phyloP scores from a whole-genome alignment of 129 eudicot species.

The Helichrysum umbraculigerum region DNA sequence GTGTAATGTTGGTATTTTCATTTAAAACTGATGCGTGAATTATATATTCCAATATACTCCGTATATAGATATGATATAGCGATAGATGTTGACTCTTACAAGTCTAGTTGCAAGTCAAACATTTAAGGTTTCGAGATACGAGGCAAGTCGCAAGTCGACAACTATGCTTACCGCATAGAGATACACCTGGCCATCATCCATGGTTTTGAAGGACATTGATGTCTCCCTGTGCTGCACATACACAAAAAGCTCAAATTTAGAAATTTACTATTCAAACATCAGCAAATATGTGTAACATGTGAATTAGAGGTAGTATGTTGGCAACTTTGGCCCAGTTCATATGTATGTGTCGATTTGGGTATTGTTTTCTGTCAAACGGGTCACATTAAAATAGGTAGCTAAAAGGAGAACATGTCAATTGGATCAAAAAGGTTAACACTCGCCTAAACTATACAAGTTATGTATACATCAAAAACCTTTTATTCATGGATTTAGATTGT shows the following conservation, averaged over 20 bases:
- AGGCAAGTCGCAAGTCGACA: not conserved
- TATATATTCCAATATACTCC: too few relatives aligned
- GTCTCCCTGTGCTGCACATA: constrained; percentile 93
- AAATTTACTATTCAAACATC: not conserved
- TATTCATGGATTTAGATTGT: not conserved
- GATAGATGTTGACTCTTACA: not conserved
- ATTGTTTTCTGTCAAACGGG: not conserved
- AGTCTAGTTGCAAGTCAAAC: not conserved
- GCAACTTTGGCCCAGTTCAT: not conserved
- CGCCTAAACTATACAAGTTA: not conserved
- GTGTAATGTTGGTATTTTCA: too few relatives aligned
- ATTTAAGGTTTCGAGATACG: not conserved
- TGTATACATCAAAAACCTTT: not conserved
- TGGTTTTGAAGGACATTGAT: constrained; percentile 95
- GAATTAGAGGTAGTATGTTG: not conserved
- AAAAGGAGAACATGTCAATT: not conserved
- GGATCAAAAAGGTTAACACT: not conserved
- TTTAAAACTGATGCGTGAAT: too few relatives aligned
- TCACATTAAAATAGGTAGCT: not conserved
- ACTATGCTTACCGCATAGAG: constrained; percentile 76
- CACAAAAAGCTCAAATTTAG: constrained; percentile 5
- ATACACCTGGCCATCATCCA: constrained; percentile 96
- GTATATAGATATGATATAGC: too few relatives aligned
- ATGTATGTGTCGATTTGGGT: not conserved
- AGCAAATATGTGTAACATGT: constrained; percentile 8